Evolutionary conservation across 805 yeast species (phyloP).

Genomic region (Clavispora vitiphila): DNA sequence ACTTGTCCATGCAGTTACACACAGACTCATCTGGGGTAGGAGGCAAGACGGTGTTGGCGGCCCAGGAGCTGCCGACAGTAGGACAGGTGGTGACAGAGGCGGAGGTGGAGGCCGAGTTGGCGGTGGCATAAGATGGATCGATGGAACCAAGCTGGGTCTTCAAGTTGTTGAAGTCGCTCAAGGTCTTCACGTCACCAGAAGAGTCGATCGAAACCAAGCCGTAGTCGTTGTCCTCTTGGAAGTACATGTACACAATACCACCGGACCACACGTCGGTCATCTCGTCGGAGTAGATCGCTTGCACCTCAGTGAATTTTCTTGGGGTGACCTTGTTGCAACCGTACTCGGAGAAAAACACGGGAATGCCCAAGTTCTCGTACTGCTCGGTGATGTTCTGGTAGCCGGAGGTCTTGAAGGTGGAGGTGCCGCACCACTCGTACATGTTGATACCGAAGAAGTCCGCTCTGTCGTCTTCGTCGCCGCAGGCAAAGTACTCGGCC

Average conservation of each 20-base stretch:
- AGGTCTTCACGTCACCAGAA: conserved; percentile 47
- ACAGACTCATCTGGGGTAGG: conserved; percentile 37
- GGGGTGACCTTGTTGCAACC: conserved; percentile 71
- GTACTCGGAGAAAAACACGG: conserved; percentile 76
- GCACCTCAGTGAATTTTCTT: conserved; percentile 70
- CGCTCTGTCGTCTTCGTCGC: conserved; percentile 56
- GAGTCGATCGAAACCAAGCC: conserved; percentile 60
- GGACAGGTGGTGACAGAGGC: conserved; percentile 34
- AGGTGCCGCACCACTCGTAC: conserved; percentile 84
- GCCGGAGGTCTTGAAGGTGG: conserved; percentile 58
- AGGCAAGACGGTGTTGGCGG: conserved; percentile 36
- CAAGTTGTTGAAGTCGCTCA: conserved; percentile 53
- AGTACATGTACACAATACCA: conserved; percentile 85
- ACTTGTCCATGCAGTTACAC: conserved; percentile 33
- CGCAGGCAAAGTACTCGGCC: conserved; percentile 77
- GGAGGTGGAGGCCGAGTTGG: conserved; percentile 19
- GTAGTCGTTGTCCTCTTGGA: conserved; percentile 68
- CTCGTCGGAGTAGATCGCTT: conserved; percentile 53
- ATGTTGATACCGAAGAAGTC: conserved; percentile 86
- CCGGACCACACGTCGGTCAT: conserved; percentile 89
- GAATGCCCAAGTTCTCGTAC: conserved; percentile 62
- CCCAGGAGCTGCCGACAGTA: conserved; percentile 27
- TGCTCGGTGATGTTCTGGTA: conserved; percentile 60
- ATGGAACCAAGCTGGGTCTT: conserved; percentile 41
- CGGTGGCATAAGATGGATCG: conserved; percentile 40